Evolutionary conservation across 2,329 filamentous ascomycete species (phyloP).

Genomic region (Didymella keratinophila): DNA sequence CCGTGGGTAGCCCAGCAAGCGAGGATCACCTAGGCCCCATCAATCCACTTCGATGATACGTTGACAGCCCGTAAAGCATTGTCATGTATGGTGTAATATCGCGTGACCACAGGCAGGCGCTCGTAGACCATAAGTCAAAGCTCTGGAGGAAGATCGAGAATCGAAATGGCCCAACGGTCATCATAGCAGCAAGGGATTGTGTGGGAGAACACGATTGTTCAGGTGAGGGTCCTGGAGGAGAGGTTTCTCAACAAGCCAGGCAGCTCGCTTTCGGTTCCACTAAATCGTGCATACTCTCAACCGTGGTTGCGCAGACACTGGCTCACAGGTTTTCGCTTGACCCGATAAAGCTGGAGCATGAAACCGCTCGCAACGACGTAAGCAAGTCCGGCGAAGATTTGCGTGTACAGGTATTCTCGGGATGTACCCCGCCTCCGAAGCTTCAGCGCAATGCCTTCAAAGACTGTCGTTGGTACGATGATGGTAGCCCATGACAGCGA

Average conservation of each 20-base stretch:
- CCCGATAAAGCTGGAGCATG: neutral
- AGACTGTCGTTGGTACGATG: neutral
- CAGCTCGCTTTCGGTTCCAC: neutral
- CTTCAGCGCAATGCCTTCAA: neutral
- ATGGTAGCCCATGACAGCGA: slow-evolving; percentile 1
- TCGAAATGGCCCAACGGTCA: neutral
- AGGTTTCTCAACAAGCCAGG: neutral
- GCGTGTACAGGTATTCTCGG: neutral
- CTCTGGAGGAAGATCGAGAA: neutral
- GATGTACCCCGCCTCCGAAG: neutral
- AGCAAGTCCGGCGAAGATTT: neutral
- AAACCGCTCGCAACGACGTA: neutral
- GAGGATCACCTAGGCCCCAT: neutral
- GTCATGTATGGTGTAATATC: neutral
- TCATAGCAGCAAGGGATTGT: neutral
- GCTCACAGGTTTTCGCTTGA: neutral
- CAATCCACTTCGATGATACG: neutral
- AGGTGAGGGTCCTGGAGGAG: neutral
- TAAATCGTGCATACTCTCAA: neutral
- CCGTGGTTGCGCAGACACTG: neutral
- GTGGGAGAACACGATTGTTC: neutral
- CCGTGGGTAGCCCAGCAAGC: neutral
- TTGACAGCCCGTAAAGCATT: neutral
- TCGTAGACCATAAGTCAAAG: neutral
- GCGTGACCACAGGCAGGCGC: neutral